phyloP scores from a whole-genome alignment of 306 rosid species.

The Dicorynia guianensis region DNA sequence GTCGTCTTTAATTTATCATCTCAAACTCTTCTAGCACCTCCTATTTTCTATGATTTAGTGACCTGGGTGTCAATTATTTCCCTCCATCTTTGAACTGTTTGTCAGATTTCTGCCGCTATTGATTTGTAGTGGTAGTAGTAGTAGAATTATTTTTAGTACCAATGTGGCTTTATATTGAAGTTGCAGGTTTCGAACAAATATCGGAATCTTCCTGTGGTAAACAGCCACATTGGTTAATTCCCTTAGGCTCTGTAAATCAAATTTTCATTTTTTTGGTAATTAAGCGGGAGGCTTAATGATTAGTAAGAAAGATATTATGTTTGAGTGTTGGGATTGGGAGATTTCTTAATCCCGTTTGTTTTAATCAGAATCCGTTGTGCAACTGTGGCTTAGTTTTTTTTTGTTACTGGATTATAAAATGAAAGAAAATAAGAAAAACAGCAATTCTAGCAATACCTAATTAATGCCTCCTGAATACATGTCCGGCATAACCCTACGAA shows the following conservation, averaged over 20 bases:
- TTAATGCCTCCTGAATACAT: too few relatives aligned
- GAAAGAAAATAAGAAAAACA: too few relatives aligned
- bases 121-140: constrained; percentile 10
- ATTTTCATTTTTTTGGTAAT: neutral
- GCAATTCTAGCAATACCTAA: too few relatives aligned
- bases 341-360: too few relatives aligned
- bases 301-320: neutral
- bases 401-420: too few relatives aligned
- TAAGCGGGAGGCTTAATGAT: too few relatives aligned
- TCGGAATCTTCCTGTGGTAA: constrained; percentile 62
- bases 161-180: constrained; percentile 76
- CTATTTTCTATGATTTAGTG: constrained; percentile 25
- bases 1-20: constrained; percentile 37
- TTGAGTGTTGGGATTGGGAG: constrained; percentile 68
- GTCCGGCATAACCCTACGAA: too few relatives aligned
- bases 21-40: constrained; percentile 24
- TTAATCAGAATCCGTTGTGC: too few relatives aligned
- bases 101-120: constrained; percentile 39
- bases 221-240: constrained; percentile 77
- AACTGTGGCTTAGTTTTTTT: too few relatives aligned
- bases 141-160: too few relatives aligned
- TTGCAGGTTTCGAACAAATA: constrained; percentile 57
- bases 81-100: too few relatives aligned
- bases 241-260: constrained; percentile 83
- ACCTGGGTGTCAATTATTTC: constrained; percentile 45